Conservation (phyloP, 1,284 basidiomycete species). For the Peniophora sp. region DNA sequence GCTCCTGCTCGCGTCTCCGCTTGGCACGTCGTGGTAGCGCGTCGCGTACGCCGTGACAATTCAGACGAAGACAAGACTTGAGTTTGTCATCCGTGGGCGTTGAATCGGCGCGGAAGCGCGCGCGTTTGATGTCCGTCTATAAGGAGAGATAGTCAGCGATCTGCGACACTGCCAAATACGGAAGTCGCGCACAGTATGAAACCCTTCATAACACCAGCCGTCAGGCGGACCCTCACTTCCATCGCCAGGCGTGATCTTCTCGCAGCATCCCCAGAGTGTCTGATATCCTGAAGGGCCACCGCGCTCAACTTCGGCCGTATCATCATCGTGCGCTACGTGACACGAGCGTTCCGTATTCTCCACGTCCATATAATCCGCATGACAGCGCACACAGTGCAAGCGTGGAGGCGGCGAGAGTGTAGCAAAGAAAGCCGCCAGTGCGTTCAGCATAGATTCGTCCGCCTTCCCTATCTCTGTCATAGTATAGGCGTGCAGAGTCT, state of each 20-base stretch:
- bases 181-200: constrained; percentile 52
- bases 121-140: constrained; percentile 65
- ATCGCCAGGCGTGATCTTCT: constrained; percentile 58
- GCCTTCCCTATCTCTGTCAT: constrained; percentile 36
- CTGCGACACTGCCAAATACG: not conserved
- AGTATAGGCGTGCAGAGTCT: constrained; percentile 56
- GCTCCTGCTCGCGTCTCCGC: constrained; percentile 12
- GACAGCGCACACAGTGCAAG: constrained; percentile 68
- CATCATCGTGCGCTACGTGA: constrained; percentile 47
- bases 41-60: constrained; percentile 40
- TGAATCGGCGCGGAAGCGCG: constrained; percentile 69
- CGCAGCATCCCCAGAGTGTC: constrained; percentile 65
- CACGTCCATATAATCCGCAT: constrained; percentile 37
- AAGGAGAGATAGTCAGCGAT: constrained; percentile 6
- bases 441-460: constrained; percentile 22
- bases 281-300: constrained; percentile 30
- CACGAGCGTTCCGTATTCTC: constrained; percentile 29
- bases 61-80: constrained; percentile 42
- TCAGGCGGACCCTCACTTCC: constrained; percentile 75
- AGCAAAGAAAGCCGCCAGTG: constrained; percentile 48
- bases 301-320: constrained; percentile 43
- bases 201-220: constrained; percentile 77
- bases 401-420: constrained; percentile 53
- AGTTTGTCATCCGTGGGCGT: constrained; percentile 61
- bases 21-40: constrained; percentile 18